Conservation (phyloP, 495 filamentous ascomycete species). For the Penicillium ochrochloron region DNA sequence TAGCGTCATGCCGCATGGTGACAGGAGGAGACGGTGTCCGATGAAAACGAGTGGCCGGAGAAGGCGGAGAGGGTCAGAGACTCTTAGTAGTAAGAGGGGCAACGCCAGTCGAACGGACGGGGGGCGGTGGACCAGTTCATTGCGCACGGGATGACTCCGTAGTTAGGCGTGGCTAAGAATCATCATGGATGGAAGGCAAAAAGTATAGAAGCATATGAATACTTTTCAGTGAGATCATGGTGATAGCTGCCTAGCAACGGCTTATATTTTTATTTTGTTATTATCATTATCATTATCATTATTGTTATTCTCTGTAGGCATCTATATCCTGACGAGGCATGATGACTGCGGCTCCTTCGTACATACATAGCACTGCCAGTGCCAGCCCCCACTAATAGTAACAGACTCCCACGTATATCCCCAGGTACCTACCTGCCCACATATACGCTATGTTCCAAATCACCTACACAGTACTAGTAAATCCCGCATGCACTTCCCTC, state of each 20-base stretch:
- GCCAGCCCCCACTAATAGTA: no score
- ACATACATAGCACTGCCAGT: neutral
- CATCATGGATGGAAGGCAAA: neutral
- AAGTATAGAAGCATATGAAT: neutral
- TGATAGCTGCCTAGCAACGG: slow-evolving; percentile 1
- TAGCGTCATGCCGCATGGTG: slow-evolving; percentile 37
- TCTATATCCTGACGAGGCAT: neutral
- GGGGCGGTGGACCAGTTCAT: slow-evolving; percentile 16
- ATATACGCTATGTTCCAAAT: neutral
- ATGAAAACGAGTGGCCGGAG: slow-evolving; percentile 10
- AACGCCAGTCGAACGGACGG: slow-evolving; percentile 4
- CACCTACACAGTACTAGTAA: neutral
- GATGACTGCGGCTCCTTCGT: neutral
- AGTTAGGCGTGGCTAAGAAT: neutral
- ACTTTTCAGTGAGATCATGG: neutral
- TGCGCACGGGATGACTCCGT: slow-evolving; percentile 8
- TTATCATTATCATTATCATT: neutral
- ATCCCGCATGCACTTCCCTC: neutral
- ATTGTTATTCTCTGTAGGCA: neutral
- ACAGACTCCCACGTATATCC: no score
- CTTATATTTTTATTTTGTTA: neutral
- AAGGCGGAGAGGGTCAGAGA: slow-evolving; percentile 9
- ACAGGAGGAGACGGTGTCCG: slow-evolving; percentile 12
- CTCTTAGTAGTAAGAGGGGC: neutral
- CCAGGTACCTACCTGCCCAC: no score